Evolutionary conservation across 805 yeast species (phyloP).

Genomic region (Suhomyces canberraensis): DNA sequence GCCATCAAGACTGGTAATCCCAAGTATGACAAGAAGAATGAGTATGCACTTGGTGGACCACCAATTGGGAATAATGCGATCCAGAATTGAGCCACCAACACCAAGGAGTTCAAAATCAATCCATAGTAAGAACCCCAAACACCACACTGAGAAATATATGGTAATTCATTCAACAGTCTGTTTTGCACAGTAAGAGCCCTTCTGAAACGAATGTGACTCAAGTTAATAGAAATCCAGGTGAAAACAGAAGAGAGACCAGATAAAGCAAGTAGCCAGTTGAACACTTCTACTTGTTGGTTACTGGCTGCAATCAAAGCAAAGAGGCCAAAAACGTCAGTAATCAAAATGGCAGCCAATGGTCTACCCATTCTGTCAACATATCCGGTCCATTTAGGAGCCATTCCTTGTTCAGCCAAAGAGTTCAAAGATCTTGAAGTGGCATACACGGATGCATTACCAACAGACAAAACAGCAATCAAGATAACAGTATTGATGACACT

Average conservation of each 20-base stretch:
- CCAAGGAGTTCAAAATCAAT: conserved; percentile 44
- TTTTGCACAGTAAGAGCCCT: conserved; percentile 56
- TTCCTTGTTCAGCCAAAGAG: conserved; percentile 61
- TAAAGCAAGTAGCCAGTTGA: conserved; percentile 62
- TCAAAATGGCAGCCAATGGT: conserved; percentile 54
- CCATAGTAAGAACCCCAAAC: conserved; percentile 53
- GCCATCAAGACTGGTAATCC: conserved; percentile 31
- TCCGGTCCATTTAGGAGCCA: conserved; percentile 54
- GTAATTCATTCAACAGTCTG: conserved; percentile 42
- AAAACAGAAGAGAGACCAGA: conserved; percentile 62
- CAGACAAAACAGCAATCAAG: conserved; percentile 64
- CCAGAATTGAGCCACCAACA: conserved; percentile 62
- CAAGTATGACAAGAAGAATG: conserved; percentile 30
- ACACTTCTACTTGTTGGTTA: conserved; percentile 49
- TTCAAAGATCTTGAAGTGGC: conserved; percentile 65
- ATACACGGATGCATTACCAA: conserved; percentile 67
- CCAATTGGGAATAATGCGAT: conserved; percentile 61
- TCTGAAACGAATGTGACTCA: conserved; percentile 61
- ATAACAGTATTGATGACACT: conserved; percentile 65
- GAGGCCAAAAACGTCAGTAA: conserved; percentile 53
- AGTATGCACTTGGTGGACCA: conserved; percentile 26
- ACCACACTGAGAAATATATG: conserved; percentile 52
- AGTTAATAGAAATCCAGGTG: conserved; percentile 61
- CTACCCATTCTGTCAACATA: conserved; percentile 66
- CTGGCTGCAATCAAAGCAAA: conserved; percentile 60